Evolutionary conservation across 345 rosid genomes (phyloP).

Genomic region (Populus davidiana): DNA sequence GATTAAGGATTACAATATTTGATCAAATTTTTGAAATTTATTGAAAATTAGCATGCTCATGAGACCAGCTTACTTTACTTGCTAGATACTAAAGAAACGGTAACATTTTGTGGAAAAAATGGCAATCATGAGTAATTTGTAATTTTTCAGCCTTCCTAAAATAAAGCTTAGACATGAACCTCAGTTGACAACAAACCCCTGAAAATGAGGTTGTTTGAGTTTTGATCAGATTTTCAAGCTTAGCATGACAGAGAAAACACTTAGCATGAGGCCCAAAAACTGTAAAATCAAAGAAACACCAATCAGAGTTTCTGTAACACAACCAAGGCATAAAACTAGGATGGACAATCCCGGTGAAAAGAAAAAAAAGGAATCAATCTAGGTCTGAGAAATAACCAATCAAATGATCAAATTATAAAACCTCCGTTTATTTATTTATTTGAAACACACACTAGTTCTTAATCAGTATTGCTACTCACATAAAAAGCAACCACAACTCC

Average conservation of each 20-base stretch:
- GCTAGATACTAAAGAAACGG: neutral
- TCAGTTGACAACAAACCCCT: neutral
- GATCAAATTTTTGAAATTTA: neutral
- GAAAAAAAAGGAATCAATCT: neutral
- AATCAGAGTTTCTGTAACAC: constrained; percentile 1
- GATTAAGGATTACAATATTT: neutral
- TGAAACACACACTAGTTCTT: neutral
- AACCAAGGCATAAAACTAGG: neutral
- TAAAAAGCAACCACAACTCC: constrained; percentile 98
- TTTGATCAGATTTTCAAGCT: neutral
- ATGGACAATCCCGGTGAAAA: neutral
- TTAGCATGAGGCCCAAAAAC: neutral
- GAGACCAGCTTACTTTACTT: neutral
- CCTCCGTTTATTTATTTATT: neutral
- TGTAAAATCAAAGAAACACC: neutral
- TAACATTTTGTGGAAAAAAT: neutral
- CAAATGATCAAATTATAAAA: neutral
- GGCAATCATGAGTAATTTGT: neutral
- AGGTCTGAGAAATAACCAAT: neutral
- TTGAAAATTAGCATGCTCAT: neutral
- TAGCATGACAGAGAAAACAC: too few species aligned
- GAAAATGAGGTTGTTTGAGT: neutral
- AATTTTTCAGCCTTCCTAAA: neutral
- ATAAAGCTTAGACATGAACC: neutral
- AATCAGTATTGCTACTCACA: constrained; percentile 43